Conservation (phyloP, 805 yeast genomes). For the Saturnispora ahearnii region DNA sequence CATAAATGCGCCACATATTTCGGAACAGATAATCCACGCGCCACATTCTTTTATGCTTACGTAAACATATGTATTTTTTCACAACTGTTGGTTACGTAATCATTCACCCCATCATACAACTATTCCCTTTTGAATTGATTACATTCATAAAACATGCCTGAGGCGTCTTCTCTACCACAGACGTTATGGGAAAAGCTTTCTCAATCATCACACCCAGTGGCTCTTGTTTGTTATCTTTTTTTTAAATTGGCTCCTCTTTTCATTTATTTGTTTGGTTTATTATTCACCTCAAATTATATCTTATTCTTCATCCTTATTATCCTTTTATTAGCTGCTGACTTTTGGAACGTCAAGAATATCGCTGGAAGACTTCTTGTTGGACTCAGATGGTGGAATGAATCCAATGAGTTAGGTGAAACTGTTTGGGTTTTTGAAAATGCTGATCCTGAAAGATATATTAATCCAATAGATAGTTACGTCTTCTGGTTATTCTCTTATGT, state of each 20-base stretch:
- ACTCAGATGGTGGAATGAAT: conserved; percentile 95
- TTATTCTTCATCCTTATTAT: conserved; percentile 73
- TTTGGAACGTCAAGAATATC: conserved; percentile 89
- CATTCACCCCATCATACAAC: background rate
- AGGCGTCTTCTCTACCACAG: conserved; percentile 14
- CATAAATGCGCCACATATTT: background rate
- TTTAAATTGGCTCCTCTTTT: conserved; percentile 57
- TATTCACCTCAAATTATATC: conserved; percentile 59
- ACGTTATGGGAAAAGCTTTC: conserved; percentile 40
- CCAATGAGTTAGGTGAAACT: conserved; percentile 52
- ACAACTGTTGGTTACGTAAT: background rate
- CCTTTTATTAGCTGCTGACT: conserved; percentile 75
- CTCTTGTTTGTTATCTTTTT: conserved; percentile 52
- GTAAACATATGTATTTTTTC: background rate
- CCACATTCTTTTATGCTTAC: background rate
- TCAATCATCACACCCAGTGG: conserved; percentile 80
- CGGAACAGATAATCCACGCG: background rate
- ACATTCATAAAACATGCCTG: background rate
- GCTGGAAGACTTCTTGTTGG: conserved; percentile 88
- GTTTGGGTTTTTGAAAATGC: conserved; percentile 88
- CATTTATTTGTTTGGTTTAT: conserved; percentile 60
- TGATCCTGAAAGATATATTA: conserved; percentile 60
- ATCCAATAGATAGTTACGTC: conserved; percentile 84
- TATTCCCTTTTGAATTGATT: background rate
- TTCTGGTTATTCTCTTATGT: conserved; percentile 77